Conservation (phyloP, 2,329 filamentous ascomycete species). For the Emmonsia crescens region DNA sequence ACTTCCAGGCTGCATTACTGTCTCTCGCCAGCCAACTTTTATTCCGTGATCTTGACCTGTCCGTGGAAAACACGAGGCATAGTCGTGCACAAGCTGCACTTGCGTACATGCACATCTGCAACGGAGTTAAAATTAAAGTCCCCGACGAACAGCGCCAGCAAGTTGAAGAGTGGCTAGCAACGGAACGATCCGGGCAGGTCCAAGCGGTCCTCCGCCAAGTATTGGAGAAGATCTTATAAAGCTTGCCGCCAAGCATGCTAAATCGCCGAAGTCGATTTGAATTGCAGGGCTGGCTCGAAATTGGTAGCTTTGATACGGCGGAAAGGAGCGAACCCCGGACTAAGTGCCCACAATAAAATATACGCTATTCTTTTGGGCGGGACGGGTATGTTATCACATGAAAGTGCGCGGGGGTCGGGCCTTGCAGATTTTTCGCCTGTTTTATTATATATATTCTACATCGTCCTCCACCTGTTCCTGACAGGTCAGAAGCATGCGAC, state of each 20-base stretch:
- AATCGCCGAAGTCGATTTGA: not conserved
- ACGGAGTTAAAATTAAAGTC: slow-evolving; percentile 15
- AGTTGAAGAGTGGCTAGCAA: slow-evolving; percentile 26
- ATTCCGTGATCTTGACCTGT: slow-evolving; percentile 23
- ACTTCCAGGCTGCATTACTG: slow-evolving; percentile 19
- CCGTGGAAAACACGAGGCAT: slow-evolving; percentile 27
- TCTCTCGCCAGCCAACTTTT: slow-evolving; percentile 22
- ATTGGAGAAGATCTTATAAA: slow-evolving; percentile 1
- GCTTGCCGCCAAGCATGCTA: not conserved
- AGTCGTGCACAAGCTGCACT: slow-evolving; percentile 28
- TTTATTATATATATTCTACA: not conserved
- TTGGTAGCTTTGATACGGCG: not conserved
- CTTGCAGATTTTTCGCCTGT: not conserved
- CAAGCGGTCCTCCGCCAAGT: slow-evolving; percentile 24
- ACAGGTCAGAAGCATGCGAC: not conserved
- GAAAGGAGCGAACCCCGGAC: not conserved
- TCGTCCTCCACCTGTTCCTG: not conserved
- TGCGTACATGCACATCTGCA: slow-evolving; percentile 23
- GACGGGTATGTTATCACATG: not conserved
- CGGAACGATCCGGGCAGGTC: slow-evolving; percentile 31
- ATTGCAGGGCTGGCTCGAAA: not conserved
- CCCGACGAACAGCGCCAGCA: slow-evolving; percentile 14
- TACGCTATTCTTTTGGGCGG: not conserved
- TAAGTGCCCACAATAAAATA: not conserved
- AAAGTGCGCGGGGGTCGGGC: not conserved